Evolutionary conservation across 2,329 filamentous ascomycete species (phyloP), one percentile per base, ranked within the genome.

Genomic region (Paraphaeosphaeria minitans): DNA sequence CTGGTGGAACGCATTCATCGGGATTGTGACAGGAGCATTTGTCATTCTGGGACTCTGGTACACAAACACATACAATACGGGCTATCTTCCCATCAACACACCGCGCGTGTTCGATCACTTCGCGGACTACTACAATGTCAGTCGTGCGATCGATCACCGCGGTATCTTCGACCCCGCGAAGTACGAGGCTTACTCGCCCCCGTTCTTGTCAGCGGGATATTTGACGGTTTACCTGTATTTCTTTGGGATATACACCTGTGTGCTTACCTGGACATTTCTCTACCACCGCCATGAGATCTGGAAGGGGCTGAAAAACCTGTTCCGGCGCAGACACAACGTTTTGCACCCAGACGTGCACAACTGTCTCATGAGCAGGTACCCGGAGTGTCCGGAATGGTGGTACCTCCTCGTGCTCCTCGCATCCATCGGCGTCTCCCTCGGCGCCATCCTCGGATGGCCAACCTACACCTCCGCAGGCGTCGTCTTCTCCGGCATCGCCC

Each of bases 161-260:
- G 33, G 33, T 27, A 55, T 41, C n/a, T 42, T 46, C 3, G 47
- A 52, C n/a, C 41, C 41, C 7, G 22, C 12, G 13, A 46, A 46
- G 27, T 46, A 46, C 27, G 43, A 46, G 27, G 42, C 42, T 1
- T 86, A 85, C 68, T 85, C 82, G 3, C 82, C 82, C 0, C 82
- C 82, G 0, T 86, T 81, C 63, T 68, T 86, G 27, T 73, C 80
- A 0, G 82, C 84, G 13, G 81, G 78, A 16, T 83, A 82, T 56
- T 68, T 83, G n/a, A 74, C 78, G 31, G 76, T 82, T n/a, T 86
- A 85, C 74, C 75, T 83, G 61, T 83, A 82, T 69, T 85, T 84
- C 74, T 86, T 86, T 57, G 82, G 79, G 52, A 80, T 84, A 31
- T 85, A 85, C 63, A 78, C 83, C 0, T 81, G 83, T 19, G 81